These are phyloP conservation scores for Withania somnifera DNA, from an alignment of 305 asterid species.

Conservation along the genomic window DNA sequence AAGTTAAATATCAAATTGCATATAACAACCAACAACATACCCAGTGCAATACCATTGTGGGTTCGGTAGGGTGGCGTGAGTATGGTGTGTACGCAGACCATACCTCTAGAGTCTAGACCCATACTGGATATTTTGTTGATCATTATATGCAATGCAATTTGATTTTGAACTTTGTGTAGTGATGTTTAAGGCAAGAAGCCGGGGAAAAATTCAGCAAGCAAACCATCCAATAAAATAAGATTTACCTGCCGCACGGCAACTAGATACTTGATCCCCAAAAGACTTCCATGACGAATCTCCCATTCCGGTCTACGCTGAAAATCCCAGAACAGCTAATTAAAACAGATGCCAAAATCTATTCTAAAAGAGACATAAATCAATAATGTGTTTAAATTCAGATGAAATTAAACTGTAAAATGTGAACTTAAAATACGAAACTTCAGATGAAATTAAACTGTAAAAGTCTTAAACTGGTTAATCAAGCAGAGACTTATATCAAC, in stretches of 20 bases:
- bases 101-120: no score
- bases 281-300: slow-evolving; percentile 99
- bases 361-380: not conserved
- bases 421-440: not conserved
- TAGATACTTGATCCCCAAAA: slow-evolving; percentile 87
- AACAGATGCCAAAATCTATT: slow-evolving; percentile 16
- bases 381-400: not conserved
- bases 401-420: not conserved
- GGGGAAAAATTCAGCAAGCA: not conserved
- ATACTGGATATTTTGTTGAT: no score
- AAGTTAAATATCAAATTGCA: not conserved
- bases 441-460: not conserved
- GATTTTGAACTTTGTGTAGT: no score
- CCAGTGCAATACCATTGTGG: no score
- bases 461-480: not conserved
- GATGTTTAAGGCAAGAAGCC: not conserved
- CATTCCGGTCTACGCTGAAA: slow-evolving; percentile 99
- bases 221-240: slow-evolving; percentile 3
- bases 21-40: no score
- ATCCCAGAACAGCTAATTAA: slow-evolving; percentile 42
- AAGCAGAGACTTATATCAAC: not conserved
- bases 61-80: no score
- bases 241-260: slow-evolving; percentile 95
- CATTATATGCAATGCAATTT: no score
- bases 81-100: no score